Evolutionary conservation across 2,329 filamentous ascomycete genomes (phyloP).

Genomic region (Pyrenochaeta sp.): DNA sequence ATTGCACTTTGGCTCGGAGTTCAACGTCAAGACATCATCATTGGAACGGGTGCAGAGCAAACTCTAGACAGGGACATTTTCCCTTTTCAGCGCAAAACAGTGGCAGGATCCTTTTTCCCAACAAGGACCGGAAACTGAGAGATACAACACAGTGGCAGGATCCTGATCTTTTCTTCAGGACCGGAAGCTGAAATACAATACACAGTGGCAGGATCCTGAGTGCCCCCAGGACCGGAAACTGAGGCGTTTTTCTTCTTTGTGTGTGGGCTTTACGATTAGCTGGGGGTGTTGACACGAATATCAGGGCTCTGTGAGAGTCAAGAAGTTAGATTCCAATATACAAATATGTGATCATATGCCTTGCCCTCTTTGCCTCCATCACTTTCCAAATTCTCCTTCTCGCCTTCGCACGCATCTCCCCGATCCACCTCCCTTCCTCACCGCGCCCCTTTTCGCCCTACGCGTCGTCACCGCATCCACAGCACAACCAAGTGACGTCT

Average conservation of each 20-base stretch:
- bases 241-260: slow-evolving; percentile 12
- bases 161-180: neutral
- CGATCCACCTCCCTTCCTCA: neutral
- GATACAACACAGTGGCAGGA: neutral
- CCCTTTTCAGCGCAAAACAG: slow-evolving; percentile 14
- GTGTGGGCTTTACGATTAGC: too few species aligned
- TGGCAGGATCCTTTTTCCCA: slow-evolving; percentile 8
- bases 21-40: too few species aligned
- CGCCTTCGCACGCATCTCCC: too few species aligned
- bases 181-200: neutral
- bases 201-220: neutral
- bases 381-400: too few species aligned
- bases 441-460: too few species aligned
- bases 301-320: neutral
- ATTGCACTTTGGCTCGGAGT: too few species aligned
- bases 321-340: slow-evolving; percentile 8
- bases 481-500: neutral
- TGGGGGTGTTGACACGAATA: too few species aligned
- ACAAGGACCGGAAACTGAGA: neutral
- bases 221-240: slow-evolving; percentile 16
- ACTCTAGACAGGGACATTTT: slow-evolving; percentile 6
- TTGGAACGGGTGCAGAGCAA: too few species aligned
- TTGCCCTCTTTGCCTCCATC: neutral
- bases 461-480: slow-evolving; percentile 1
- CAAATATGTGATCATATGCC: slow-evolving; percentile 5